These are phyloP conservation scores for Linum trigynum DNA, from an alignment of 345 rosid species.

Conservation along the genomic window DNA sequence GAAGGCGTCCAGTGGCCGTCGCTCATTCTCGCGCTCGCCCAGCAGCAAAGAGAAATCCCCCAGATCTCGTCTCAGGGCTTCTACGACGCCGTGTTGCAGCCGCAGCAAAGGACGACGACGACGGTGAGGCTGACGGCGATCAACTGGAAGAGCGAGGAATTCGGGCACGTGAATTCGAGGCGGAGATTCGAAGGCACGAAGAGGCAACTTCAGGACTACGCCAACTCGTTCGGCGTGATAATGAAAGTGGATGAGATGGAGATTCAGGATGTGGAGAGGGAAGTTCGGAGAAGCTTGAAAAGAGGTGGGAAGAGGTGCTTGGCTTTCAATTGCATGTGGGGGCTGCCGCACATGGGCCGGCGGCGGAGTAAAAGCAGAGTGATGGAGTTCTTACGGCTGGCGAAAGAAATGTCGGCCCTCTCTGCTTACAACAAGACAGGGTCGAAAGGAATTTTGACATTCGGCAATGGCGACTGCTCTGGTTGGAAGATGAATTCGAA, in stretches of 20 bases:
- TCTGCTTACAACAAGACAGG: not conserved
- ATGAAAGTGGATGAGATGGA: not conserved
- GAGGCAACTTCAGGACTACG: slow-evolving; percentile 6
- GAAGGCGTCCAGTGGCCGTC: slow-evolving; percentile 30
- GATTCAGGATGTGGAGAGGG: slow-evolving; percentile 15
- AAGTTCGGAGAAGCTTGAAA: slow-evolving; percentile 1
- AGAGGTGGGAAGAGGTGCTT: slow-evolving; percentile 11
- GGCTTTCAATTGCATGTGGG: slow-evolving; percentile 22
- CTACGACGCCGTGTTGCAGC: not conserved
- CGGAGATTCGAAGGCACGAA: slow-evolving; percentile 20
- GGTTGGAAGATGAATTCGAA: slow-evolving; percentile 1
- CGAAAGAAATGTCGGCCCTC: not conserved
- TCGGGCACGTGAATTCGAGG: not conserved
- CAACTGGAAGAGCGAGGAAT: slow-evolving; percentile 11
- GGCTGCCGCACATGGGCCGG: slow-evolving; percentile 18
- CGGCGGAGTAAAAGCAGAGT: not conserved
- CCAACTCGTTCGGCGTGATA: slow-evolving; percentile 9
- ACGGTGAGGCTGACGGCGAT: slow-evolving; percentile 16
- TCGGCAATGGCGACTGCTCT: slow-evolving; percentile 29
- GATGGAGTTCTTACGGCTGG: not conserved
- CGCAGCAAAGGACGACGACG: not conserved
- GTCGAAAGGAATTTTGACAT: slow-evolving; percentile 22
- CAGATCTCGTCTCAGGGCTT: not conserved
- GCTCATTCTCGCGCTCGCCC: slow-evolving; percentile 14
- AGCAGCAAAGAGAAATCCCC: not conserved